Base-by-base conservation (phyloP, 176 grass and related monocot genomes). In the Cymbopogon citratus region DNA sequence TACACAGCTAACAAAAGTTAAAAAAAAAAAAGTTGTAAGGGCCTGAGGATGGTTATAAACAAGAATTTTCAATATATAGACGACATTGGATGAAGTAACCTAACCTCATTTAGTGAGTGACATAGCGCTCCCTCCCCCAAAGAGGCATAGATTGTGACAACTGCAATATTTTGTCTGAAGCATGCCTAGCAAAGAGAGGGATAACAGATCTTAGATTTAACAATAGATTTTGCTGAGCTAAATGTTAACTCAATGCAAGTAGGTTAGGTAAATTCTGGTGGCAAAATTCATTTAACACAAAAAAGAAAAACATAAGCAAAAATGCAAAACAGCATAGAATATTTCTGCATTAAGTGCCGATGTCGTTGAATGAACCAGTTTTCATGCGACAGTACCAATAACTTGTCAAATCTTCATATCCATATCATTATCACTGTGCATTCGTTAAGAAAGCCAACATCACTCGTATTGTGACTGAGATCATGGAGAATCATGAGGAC, bases 71-170 rank as follows among this genome's bases (percentile, higher is more conserved):
- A 39, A 39, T 36, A 19, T 5, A 75, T 71, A 13, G 11, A 77
- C n/a, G 63, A 27, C 6, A 69, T 19, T 35, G n/a, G 36, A 86
- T 21, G 61, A 87, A 84, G 36, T 64, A 15, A 82, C 43, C 87
- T 18, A 78, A 99, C 92, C 92, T 99, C 92, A 71, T 99, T 95
- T 83, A 99, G 82, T 40, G 96, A 99, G 80, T 99, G 89, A 81
- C 96, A 95, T 33, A 99, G 85, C 1, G 92, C 96, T 66, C 76
- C 96, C 81, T 95, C 91, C 14, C 96, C 96, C 63, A 99, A 86
- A 29, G 96, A 95, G 70, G 96, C 76, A 88, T 99, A 99, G 54
- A 99, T 95, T n/a, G 95, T 98, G 66, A 98, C 86, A 34, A 98
- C 92, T 9, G 95, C 78, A 75, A 92, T 69, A 84, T 78, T 94